Percentiles rank a stretch among this genome's conserved stretches.
Conservation (phyloP, 441 rosid species). For the Adansonia gregorii region DNA sequence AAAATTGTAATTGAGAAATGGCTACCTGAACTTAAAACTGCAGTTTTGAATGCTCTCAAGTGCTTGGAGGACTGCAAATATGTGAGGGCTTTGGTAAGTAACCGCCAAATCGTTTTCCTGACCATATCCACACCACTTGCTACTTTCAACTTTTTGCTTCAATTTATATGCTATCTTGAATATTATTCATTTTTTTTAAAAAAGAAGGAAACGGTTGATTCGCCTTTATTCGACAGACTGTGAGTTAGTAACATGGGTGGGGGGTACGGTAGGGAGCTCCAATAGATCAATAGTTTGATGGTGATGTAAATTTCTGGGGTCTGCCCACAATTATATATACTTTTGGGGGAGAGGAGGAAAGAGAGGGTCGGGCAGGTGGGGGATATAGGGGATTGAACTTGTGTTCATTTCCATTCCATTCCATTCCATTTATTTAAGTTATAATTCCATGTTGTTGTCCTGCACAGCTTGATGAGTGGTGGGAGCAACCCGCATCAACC, state of each 20-base stretch:
- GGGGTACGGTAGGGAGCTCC: too few species aligned
- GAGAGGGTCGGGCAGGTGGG: too few species aligned
- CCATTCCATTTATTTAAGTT: neutral
- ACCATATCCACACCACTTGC: neutral
- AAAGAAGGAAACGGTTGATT: neutral
- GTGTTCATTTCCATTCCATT: neutral
- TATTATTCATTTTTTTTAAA: neutral
- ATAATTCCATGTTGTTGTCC: neutral
- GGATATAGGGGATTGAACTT: neutral
- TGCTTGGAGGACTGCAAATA: constrained; percentile 79
- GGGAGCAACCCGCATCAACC: constrained; percentile 96
- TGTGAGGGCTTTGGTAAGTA: constrained; percentile 81
- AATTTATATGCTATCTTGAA: neutral
- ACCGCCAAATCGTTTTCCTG: constrained; percentile 21
- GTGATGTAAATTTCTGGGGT: too few species aligned
- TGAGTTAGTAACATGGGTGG: too few species aligned
- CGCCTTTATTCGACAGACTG: neutral
- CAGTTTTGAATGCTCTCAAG: constrained; percentile 68
- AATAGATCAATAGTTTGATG: too few species aligned
- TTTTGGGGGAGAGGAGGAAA: too few species aligned
- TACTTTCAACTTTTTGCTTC: neutral
- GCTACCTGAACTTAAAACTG: constrained; percentile 83
- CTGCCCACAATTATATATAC: too few species aligned
- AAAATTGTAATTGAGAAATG: constrained; percentile 70
- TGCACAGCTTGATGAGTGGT: constrained; percentile 89